Conservation (phyloP, 441 rosid species). For the Lepidium campestre region DNA sequence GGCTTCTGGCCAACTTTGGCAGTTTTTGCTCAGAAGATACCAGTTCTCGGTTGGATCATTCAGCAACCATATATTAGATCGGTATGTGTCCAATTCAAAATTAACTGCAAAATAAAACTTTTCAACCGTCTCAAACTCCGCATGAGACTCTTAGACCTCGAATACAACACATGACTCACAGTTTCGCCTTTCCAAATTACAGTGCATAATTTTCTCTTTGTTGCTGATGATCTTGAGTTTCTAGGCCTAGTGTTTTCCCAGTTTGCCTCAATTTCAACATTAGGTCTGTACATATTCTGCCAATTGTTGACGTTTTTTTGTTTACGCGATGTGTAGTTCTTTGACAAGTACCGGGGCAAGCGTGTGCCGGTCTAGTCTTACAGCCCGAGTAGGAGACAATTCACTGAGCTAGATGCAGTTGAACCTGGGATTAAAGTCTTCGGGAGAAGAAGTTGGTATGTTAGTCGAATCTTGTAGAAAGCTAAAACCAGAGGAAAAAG, state of each 20-base stretch:
- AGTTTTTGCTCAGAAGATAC: constrained; percentile 86
- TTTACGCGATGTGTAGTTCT: constrained; percentile 19
- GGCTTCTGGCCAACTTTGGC: constrained; percentile 99
- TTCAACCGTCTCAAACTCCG: background rate
- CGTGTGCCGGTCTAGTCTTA: constrained; percentile 28
- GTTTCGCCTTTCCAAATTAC: background rate
- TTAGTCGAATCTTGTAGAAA: constrained; percentile 15
- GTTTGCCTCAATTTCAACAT: background rate
- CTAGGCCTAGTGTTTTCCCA: background rate
- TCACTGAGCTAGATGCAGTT: constrained; percentile 15
- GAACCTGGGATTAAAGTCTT: background rate
- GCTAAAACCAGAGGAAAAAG: constrained; percentile 14
- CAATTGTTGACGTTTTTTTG: background rate
- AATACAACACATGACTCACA: background rate
- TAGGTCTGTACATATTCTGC: background rate
- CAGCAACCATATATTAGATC: constrained; percentile 82
- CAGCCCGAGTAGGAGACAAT: background rate
- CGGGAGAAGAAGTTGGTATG: constrained; percentile 13
- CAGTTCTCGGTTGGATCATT: constrained; percentile 83
- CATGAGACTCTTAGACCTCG: background rate
- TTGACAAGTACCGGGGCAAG: constrained; percentile 35
- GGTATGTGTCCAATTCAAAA: constrained; percentile 42
- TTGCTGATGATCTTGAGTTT: background rate
- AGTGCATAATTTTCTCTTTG: background rate
- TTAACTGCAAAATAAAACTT: background rate